Evolutionary conservation across 208 protist genomes (phyloP).

Genomic region (Borovskyia barvae): DNA sequence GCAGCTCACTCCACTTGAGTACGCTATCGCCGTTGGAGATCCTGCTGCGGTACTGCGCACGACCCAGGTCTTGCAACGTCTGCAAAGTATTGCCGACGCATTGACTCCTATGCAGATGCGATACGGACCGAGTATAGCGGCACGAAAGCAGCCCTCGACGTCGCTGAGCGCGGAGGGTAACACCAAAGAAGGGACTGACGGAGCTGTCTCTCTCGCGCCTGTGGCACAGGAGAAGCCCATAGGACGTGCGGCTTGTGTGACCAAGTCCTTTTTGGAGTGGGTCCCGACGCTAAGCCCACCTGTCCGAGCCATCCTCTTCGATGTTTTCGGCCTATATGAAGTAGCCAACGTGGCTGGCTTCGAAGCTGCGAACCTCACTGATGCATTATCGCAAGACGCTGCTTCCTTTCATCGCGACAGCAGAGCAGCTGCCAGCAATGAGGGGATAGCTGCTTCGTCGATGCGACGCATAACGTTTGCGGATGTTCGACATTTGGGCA

Average conservation of each 20-base stretch:
- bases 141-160: not conserved
- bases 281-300: slow-evolving; percentile 60
- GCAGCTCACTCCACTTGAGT: slow-evolving; percentile 71
- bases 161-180: no score
- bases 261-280: slow-evolving; percentile 41
- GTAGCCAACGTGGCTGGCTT: slow-evolving; percentile 55
- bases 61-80: slow-evolving; percentile 54
- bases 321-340: slow-evolving; percentile 60
- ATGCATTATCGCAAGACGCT: not conserved
- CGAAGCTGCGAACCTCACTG: not conserved
- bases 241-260: slow-evolving; percentile 19
- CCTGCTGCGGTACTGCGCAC: slow-evolving; percentile 55
- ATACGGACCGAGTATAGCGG: no score
- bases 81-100: slow-evolving; percentile 25
- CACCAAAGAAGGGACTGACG: no score
- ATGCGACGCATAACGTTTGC: slow-evolving; percentile 53
- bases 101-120: no score
- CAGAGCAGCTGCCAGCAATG: not conserved
- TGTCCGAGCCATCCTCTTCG: slow-evolving; percentile 70
- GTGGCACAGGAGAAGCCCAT: not conserved
- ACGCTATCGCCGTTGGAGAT: slow-evolving; percentile 55
- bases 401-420: no score
- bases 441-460: not conserved
- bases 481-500: slow-evolving; percentile 75
- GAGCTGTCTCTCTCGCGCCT: not conserved